These are phyloP conservation scores for Talaromyces sp. DNA, from an alignment of 2,329 filamentous ascomycete species.

Conservation along the genomic window DNA sequence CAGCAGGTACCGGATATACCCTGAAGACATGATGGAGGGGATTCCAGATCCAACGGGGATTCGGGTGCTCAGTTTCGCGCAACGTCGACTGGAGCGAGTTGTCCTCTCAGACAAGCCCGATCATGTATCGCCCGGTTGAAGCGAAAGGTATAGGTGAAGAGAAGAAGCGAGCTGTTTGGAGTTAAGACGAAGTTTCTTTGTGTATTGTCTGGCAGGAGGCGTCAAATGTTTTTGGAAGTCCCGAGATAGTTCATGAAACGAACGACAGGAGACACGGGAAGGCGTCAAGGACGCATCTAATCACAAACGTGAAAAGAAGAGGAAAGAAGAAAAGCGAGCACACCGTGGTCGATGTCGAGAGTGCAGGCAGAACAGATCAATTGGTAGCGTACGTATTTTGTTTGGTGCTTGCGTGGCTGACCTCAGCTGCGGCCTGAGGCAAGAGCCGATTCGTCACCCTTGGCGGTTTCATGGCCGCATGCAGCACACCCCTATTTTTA, in stretches of 20 bases:
- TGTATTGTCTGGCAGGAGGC: not conserved
- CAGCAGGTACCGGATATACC: constrained; percentile 61
- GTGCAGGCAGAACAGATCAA: not conserved
- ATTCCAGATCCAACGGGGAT: not conserved
- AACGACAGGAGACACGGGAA: not conserved
- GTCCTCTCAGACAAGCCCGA: not conserved
- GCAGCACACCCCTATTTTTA: not conserved
- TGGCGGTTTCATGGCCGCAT: not conserved
- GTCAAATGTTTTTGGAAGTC: not conserved
- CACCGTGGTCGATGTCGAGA: not conserved
- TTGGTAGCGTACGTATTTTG: not conserved
- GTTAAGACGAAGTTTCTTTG: not conserved
- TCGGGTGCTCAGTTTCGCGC: not conserved
- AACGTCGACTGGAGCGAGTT: not conserved
- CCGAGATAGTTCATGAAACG: not conserved
- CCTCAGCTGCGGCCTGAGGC: not conserved
- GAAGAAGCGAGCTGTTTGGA: not conserved
- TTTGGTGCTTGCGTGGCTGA: not conserved
- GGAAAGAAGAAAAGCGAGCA: not conserved
- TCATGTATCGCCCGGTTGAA: not conserved
- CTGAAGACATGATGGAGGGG: constrained; percentile 27
- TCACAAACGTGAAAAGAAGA: not conserved
- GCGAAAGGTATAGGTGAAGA: not conserved
- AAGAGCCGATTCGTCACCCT: not conserved
- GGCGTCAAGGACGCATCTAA: not conserved